Conservation (phyloP, 2,329 filamentous ascomycete species). For the Cercospora sesami region DNA sequence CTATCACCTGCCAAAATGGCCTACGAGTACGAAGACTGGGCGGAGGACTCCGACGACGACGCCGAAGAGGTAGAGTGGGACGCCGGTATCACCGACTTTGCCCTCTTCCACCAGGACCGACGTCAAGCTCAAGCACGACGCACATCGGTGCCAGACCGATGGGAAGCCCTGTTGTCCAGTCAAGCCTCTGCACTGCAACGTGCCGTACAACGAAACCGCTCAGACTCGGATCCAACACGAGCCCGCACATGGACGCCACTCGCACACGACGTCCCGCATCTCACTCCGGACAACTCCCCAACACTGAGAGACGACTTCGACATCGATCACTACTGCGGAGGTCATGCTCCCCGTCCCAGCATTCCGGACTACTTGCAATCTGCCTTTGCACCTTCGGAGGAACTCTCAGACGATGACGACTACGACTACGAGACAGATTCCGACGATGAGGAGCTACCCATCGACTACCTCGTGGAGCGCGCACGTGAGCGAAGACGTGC, state of each 20-base stretch:
- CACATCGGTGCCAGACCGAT: conserved; percentile 28
- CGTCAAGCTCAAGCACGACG: conserved; percentile 31
- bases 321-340: conserved; percentile 26
- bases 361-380: conserved; percentile 31
- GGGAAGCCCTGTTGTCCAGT: conserved; percentile 30
- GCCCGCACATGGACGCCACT: conserved; percentile 25
- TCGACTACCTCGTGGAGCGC: conserved; percentile 32
- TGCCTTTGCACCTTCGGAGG: conserved; percentile 19
- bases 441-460: conserved; percentile 31
- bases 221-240: conserved; percentile 18
- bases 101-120: conserved; percentile 36
- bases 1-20: conserved; percentile 32
- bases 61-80: conserved; percentile 36
- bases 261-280: conserved; percentile 31
- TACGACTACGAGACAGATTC: conserved; percentile 26
- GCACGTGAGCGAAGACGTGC: conserved; percentile 23
- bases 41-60: conserved; percentile 32
- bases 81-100: conserved; percentile 40
- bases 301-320: conserved; percentile 35
- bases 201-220: conserved; percentile 29
- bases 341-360: conserved; percentile 14
- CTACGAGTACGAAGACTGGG: conserved; percentile 36
- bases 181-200: conserved; percentile 33
- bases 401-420: conserved; percentile 26
- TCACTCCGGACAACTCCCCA: conserved; percentile 39